These are phyloP conservation scores for Pythium myriotylum DNA, from an alignment of 352 stramenopile genomes.

Conservation along the genomic window DNA sequence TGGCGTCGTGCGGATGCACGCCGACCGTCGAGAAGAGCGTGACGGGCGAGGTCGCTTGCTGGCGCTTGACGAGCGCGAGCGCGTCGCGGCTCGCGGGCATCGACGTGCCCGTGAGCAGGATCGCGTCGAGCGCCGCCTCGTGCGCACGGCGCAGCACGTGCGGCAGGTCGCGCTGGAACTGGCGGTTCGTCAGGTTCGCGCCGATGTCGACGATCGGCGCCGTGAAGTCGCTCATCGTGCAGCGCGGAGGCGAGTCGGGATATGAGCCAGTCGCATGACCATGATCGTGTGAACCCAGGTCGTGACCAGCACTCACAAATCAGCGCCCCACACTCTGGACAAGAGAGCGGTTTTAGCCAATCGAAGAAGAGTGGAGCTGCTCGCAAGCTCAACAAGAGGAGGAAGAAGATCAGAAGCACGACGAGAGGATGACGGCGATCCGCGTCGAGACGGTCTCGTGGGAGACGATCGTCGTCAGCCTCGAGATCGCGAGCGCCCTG, in stretches of 20 bases:
- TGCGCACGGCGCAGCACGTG: conserved; percentile 86
- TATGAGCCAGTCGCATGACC: too few species aligned
- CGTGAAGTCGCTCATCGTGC: conserved; percentile 21
- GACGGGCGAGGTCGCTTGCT: conserved; percentile 19
- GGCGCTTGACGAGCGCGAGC: conserved; percentile 38
- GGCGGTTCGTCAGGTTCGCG: conserved; percentile 64
- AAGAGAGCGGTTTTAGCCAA: conserved; percentile 19
- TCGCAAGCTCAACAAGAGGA: background rate
- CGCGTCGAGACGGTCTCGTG: conserved; percentile 26
- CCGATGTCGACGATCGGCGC: conserved; percentile 65
- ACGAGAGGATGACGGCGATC: conserved; percentile 3
- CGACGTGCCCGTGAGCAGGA: conserved; percentile 89
- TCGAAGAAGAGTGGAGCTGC: background rate
- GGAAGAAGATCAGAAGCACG: background rate
- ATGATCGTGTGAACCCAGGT: too few species aligned
- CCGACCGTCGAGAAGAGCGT: conserved; percentile 90
- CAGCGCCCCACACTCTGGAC: background rate
- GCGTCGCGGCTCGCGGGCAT: conserved; percentile 41
- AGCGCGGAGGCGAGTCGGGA: background rate
- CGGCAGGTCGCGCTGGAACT: conserved; percentile 85
- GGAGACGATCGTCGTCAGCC: conserved; percentile 53
- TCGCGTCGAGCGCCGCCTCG: conserved; percentile 62
- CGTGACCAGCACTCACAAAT: conserved; percentile 23
- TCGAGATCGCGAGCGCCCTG: conserved; percentile 49
- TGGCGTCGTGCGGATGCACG: conserved; percentile 93